Evolutionary conservation across 345 rosid genomes (phyloP), one percentile per base, ranked within the genome.

Genomic region (Streptanthus diversifolius): DNA sequence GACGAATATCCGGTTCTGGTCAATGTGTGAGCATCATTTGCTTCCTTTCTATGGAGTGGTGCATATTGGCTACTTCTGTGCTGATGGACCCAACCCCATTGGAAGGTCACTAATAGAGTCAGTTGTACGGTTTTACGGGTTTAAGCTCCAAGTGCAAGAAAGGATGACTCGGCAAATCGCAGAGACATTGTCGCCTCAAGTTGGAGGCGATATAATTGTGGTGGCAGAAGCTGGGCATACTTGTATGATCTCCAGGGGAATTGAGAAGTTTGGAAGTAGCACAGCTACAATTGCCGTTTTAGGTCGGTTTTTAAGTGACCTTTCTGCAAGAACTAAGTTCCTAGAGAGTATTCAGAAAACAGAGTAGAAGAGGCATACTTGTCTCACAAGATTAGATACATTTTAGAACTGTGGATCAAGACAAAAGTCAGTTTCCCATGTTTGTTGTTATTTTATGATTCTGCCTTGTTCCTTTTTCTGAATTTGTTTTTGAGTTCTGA

Each of bases 111-210:
- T 81, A 45, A 35, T 92, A 21, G 91, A 85, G 77, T 87, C 93
- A 0, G 71, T 90, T 45, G 93, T 92, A n/a, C 87, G 82, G 63
- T 92, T 84, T 63, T 85, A 87, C 24, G 91, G 96, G 67, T 89
- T 83, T 72, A 90, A 90, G 87, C 96, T 93, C 41, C 96, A 90
- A 73, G 93, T 93, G 68, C 97, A 90, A 78, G 97, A 93, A 77
- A 84, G 96, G 58, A 86, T 90, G 25, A 87, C 93, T 33, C 75
- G 85, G 79, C 92, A 93, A 80, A 89, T 90, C 49, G 90, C 92
- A 3, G 87, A 93, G 72, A 83, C 91, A 4, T 76, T 81, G 41
- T 80, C 91, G 8, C 81, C 87, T 2, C 18, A 81, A 21, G 74
- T 84, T 24, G 90, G 85, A 36, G 89, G 85, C 14, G 90, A 90